Conservation (phyloP, 345 rosid genomes). For the Jatropha curcas region DNA sequence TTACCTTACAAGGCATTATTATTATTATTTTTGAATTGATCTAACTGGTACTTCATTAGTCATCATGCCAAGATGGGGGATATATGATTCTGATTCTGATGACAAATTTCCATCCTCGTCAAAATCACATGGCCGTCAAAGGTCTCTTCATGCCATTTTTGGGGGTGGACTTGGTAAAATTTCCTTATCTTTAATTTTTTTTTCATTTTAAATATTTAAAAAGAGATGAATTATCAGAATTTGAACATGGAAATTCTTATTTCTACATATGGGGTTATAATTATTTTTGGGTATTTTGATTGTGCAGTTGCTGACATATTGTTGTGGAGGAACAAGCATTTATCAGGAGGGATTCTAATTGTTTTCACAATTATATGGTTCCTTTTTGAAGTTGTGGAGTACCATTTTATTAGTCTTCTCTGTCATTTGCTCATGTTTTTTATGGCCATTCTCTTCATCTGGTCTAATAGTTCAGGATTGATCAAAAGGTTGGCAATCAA, state of each 20-base stretch:
- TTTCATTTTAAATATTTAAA: background rate
- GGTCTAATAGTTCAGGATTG: slow-evolving; percentile 4
- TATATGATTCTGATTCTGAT: slow-evolving; percentile 8
- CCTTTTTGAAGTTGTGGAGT: slow-evolving; percentile 4
- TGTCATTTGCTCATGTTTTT: slow-evolving; percentile 5
- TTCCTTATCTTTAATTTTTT: background rate
- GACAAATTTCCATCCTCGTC: background rate
- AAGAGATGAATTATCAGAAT: background rate
- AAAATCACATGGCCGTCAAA: background rate
- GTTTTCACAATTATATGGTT: background rate
- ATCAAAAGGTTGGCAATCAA: slow-evolving; percentile 13
- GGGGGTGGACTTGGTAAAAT: background rate
- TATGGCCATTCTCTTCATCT: slow-evolving; percentile 4
- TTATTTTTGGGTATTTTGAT: too few relatives aligned
- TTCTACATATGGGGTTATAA: too few relatives aligned
- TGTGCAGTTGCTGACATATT: slow-evolving; percentile 16
- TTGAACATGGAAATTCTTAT: too few relatives aligned
- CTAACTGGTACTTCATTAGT: too few relatives aligned
- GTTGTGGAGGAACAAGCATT: slow-evolving; percentile 1
- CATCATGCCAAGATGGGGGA: background rate
- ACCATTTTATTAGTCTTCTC: slow-evolving; percentile 1
- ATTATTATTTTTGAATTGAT: too few relatives aligned
- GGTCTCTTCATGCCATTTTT: background rate
- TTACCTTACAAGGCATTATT: too few relatives aligned
- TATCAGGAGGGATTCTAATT: background rate